These are phyloP conservation scores for Sordariomycetes sp. DNA, from an alignment of 2,329 filamentous ascomycete species.

Conservation along the genomic window DNA sequence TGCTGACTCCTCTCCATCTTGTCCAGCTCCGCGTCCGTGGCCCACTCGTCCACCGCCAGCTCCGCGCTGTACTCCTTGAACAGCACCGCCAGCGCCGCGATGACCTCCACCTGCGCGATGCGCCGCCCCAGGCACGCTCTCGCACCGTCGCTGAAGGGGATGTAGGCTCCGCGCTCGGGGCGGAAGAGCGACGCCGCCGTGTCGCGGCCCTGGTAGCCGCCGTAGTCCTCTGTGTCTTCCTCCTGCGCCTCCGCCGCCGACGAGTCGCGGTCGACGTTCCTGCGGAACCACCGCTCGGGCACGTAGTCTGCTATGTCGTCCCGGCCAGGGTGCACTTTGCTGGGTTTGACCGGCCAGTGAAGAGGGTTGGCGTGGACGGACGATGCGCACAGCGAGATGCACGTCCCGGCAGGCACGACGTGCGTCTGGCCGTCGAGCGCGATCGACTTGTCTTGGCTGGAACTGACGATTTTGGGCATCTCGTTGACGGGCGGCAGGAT, in stretches of 20 bases:
- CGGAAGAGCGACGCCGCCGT: slow-evolving; percentile 54
- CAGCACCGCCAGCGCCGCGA: slow-evolving; percentile 43
- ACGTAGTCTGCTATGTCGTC: slow-evolving; percentile 59
- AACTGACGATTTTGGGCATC: slow-evolving; percentile 58
- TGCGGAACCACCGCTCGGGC: slow-evolving; percentile 63
- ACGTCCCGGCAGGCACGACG: slow-evolving; percentile 45
- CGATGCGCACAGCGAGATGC: slow-evolving; percentile 46
- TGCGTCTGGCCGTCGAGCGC: slow-evolving; percentile 47
- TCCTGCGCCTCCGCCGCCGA: slow-evolving; percentile 6
- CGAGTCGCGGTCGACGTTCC: slow-evolving; percentile 13
- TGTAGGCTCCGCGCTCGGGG: slow-evolving; percentile 44
- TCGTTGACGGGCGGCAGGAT: slow-evolving; percentile 61
- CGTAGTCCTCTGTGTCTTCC: slow-evolving; percentile 37
- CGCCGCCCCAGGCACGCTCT: slow-evolving; percentile 48
- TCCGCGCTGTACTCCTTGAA: slow-evolving; percentile 58
- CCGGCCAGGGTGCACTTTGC: slow-evolving; percentile 27
- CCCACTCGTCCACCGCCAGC: slow-evolving; percentile 56
- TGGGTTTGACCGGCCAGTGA: slow-evolving; percentile 56
- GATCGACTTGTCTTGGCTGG: slow-evolving; percentile 44
- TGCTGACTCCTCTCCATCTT: slow-evolving; percentile 36
- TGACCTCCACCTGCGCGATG: slow-evolving; percentile 51
- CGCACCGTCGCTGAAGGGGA: slow-evolving; percentile 50
- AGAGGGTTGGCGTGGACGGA: slow-evolving; percentile 59
- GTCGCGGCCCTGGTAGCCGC: slow-evolving; percentile 50
- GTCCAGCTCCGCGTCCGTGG: slow-evolving; percentile 42